These are phyloP conservation scores for Coniochaeta sp. DNA, from an alignment of 2,329 filamentous ascomycete species.

Conservation along the genomic window DNA sequence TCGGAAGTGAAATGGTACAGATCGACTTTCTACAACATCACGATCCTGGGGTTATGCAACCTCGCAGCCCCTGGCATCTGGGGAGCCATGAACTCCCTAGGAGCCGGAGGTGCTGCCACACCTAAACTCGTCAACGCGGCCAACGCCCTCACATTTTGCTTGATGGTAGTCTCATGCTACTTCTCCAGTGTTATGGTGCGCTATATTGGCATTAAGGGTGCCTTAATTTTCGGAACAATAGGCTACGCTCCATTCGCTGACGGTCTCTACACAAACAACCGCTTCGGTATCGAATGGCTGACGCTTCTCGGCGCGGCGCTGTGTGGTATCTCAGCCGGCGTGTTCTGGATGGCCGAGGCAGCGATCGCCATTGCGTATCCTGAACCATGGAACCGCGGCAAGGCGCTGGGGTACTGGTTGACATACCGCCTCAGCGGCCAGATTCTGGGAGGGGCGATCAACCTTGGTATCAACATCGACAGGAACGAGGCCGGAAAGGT, in stretches of 20 bases:
- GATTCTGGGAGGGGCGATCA: constrained; percentile 12
- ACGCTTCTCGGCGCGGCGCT: constrained; percentile 60
- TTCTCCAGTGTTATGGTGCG: constrained; percentile 57
- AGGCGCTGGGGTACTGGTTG: constrained; percentile 63
- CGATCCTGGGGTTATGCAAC: constrained; percentile 64
- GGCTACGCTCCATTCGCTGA: constrained; percentile 62
- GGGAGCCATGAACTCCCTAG: constrained; percentile 67
- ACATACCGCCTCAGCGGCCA: constrained; percentile 32
- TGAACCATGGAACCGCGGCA: constrained; percentile 59
- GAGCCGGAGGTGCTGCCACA: constrained; percentile 58
- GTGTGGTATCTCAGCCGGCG: constrained; percentile 62
- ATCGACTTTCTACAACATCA: constrained; percentile 66
- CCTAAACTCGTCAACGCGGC: constrained; percentile 63
- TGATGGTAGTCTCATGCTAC: constrained; percentile 62
- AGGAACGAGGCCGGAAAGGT: constrained; percentile 6
- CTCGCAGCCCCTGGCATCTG: constrained; percentile 66
- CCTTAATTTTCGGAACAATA: constrained; percentile 60
- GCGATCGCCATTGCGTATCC: constrained; percentile 68
- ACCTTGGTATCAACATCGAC: constrained; percentile 10
- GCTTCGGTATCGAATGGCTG: constrained; percentile 63
- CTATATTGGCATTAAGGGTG: constrained; percentile 63
- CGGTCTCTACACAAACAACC: constrained; percentile 65
- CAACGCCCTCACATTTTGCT: constrained; percentile 64
- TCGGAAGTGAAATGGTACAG: constrained; percentile 46
- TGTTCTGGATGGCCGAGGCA: constrained; percentile 72